Percentiles rank a stretch among this genome's conserved stretches.
phyloP scores from a whole-genome alignment of 306 rosid genomes.

The Lathyrus sativus region DNA sequence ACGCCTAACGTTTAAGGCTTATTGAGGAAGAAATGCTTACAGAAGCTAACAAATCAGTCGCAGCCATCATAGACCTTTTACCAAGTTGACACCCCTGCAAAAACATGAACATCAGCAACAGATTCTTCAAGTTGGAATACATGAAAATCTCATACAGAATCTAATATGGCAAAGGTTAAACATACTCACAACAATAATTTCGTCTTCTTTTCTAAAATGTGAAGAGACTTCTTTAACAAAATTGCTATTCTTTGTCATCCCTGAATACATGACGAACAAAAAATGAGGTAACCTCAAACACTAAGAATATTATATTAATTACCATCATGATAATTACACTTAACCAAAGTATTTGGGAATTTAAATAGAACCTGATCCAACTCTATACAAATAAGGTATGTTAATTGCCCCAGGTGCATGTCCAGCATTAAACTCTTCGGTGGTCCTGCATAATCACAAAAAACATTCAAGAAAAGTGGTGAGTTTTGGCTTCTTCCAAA shows the following conservation, averaged over 20 bases:
- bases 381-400: conserved; percentile 74
- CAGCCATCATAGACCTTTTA: conserved; percentile 82
- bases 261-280: conserved; percentile 40
- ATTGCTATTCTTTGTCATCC: conserved; percentile 70
- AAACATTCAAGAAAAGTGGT: not conserved
- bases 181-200: conserved; percentile 78
- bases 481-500: conserved; percentile 16
- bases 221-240: conserved; percentile 60
- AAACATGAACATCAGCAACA: conserved; percentile 18
- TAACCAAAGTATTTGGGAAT: not conserved
- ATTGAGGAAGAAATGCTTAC: conserved; percentile 48
- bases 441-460: conserved; percentile 52
- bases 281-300: not conserved
- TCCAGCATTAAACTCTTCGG: conserved; percentile 74
- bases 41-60: conserved; percentile 67
- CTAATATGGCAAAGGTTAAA: not conserved
- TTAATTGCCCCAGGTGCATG: conserved; percentile 76
- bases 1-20: not conserved
- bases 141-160: not conserved
- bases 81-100: conserved; percentile 78
- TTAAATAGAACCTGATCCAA: conserved; percentile 68
- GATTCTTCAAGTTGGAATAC: not conserved
- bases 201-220: conserved; percentile 69
- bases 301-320: not conserved
- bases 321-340: not conserved